Evolutionary conservation across 805 yeast species (phyloP).

Genomic region (Cyberlindnera americana): DNA sequence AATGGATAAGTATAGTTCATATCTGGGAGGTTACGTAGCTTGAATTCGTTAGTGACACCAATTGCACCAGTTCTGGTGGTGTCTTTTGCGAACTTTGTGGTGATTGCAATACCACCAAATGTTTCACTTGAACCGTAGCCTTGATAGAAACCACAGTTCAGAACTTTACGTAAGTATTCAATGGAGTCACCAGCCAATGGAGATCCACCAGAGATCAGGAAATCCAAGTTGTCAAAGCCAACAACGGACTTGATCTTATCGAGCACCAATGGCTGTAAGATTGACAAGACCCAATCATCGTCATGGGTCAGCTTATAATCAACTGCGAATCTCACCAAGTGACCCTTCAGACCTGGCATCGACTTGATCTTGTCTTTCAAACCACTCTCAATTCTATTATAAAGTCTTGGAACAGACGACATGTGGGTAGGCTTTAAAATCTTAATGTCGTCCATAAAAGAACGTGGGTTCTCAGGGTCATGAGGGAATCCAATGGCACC

Average conservation of each 20-base stretch:
- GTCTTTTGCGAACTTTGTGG: conserved; percentile 51
- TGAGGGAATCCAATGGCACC: conserved; percentile 53
- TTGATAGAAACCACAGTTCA: conserved; percentile 53
- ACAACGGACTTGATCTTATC: conserved; percentile 42
- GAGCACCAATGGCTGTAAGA: conserved; percentile 37
- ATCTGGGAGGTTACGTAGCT: conserved; percentile 60
- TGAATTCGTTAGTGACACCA: conserved; percentile 51
- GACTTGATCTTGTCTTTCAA: conserved; percentile 45
- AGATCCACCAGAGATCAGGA: conserved; percentile 58
- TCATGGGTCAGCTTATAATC: conserved; percentile 40
- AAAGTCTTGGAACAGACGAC: conserved; percentile 61
- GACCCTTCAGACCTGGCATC: conserved; percentile 44
- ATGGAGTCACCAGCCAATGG: conserved; percentile 65
- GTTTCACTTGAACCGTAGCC: conserved; percentile 79
- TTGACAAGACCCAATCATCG: conserved; percentile 30
- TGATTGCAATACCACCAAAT: conserved; percentile 54
- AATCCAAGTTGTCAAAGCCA: conserved; percentile 44
- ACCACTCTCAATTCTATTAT: conserved; percentile 59
- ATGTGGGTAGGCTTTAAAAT: conserved; percentile 50
- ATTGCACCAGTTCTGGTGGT: conserved; percentile 53
- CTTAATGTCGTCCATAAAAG: conserved; percentile 56
- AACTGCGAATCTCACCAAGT: conserved; percentile 37
- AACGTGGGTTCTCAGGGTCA: conserved; percentile 46
- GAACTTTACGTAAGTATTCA: conserved; percentile 56
- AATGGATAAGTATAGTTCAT: conserved; percentile 48